Conservation (phyloP, 2,329 filamentous ascomycete species). For the Clonostachys rhizophaga region DNA sequence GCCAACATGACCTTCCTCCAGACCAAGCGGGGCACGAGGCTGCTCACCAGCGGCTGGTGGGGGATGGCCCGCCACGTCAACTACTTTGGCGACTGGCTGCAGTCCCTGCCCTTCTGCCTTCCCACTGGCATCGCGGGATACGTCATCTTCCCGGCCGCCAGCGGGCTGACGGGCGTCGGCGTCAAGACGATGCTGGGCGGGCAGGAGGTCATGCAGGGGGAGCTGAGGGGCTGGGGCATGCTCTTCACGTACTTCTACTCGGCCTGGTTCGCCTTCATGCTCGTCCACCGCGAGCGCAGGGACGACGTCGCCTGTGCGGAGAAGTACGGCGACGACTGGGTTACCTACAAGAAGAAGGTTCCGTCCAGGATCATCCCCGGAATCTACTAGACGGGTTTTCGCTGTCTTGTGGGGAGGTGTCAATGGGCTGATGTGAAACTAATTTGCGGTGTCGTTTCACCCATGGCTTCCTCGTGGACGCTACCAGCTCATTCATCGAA, state of each 20-base stretch:
- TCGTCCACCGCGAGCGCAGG: conserved; percentile 80
- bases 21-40: conserved; percentile 75
- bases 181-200: conserved; percentile 55
- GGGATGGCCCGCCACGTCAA: conserved; percentile 89
- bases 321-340: conserved; percentile 94
- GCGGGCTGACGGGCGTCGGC: conserved; percentile 32
- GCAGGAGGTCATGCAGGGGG: conserved; percentile 64
- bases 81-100: conserved; percentile 92
- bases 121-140: conserved; percentile 85
- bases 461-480: too few species aligned
- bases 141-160: conserved; percentile 57
- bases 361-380: conserved; percentile 79
- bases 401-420: too few species aligned
- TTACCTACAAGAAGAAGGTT: conserved; percentile 79
- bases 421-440: too few species aligned
- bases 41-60: conserved; percentile 91
- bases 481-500: too few species aligned
- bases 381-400: conserved; percentile 58
- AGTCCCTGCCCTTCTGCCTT: conserved; percentile 85
- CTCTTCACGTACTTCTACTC: conserved; percentile 93
- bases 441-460: neutral
- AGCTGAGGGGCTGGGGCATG: conserved; percentile 77
- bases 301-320: conserved; percentile 87
- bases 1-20: conserved; percentile 80
- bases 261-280: conserved; percentile 81